phyloP scores from a whole-genome alignment of 208 protist genomes.

The Trypanosoma brucei region DNA sequence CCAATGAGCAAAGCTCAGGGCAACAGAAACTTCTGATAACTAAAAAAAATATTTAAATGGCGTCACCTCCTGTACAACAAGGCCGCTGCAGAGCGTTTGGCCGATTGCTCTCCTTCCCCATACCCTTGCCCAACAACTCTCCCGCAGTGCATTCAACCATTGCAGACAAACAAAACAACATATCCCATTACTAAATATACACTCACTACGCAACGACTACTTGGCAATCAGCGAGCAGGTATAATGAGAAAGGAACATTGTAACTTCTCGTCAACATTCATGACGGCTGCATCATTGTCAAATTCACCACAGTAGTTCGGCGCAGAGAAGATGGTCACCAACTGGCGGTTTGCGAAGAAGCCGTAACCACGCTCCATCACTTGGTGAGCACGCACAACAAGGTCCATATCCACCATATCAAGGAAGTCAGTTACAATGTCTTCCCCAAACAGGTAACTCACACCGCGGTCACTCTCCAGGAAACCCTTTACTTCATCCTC shows the following conservation, averaged over 20 bases:
- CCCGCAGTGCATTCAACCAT: no score
- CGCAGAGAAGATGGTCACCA: constrained; percentile 98
- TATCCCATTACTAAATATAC: constrained; percentile 4
- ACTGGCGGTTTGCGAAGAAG: constrained; percentile 98
- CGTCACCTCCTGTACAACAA: no score
- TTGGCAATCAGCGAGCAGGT: constrained; percentile 19
- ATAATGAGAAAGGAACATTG: constrained; percentile 97
- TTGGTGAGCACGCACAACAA: constrained; percentile 99
- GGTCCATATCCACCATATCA: constrained; percentile 98
- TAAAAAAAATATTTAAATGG: no score
- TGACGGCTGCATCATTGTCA: constrained; percentile 97
- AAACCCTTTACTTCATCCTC: constrained; percentile 91
- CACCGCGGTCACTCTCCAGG: constrained; percentile 83
- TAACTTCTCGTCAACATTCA: constrained; percentile 97
- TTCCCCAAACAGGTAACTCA: constrained; percentile 94
- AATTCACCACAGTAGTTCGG: constrained; percentile 72
- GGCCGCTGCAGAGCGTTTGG: no score
- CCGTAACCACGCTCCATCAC: constrained; percentile 97
- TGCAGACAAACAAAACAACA: background rate
- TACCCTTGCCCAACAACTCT: no score
- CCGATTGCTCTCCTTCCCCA: no score
- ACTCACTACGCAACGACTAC: background rate
- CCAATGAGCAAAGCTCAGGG: no score
- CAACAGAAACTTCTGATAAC: no score
- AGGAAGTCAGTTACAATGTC: constrained; percentile 98